Evolutionary conservation across 768 basidiomycete species (phyloP).

Genomic region (Lyophyllum semitale): DNA sequence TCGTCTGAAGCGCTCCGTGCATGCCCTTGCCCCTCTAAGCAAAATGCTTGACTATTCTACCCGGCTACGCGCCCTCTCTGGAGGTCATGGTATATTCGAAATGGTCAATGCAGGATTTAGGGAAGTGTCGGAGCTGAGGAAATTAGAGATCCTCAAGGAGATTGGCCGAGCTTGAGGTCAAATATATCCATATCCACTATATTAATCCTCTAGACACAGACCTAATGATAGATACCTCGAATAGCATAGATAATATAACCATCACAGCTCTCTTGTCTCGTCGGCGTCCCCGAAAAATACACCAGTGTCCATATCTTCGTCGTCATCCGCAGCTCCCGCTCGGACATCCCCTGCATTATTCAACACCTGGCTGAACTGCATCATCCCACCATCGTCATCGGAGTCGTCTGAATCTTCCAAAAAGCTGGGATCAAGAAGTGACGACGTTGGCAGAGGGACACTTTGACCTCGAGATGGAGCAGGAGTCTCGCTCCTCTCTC

Average conservation of each 20-base stretch:
- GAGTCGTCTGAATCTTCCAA: conserved; percentile 32
- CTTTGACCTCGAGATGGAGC: conserved; percentile 23
- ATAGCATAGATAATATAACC: conserved; percentile 13
- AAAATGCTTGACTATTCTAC: conserved; percentile 81
- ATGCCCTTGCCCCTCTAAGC: conserved; percentile 77
- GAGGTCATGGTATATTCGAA: conserved; percentile 81
- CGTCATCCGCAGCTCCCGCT: conserved; percentile 66
- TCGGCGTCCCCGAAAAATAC: conserved; percentile 84
- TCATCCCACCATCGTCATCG: conserved; percentile 56
- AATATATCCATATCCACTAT: conserved; percentile 6
- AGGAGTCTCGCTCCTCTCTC: conserved; percentile 41
- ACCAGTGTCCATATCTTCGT: conserved; percentile 74
- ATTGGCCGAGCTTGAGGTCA: conserved; percentile 65
- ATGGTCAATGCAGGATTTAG: conserved; percentile 80
- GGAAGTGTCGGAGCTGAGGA: conserved; percentile 60
- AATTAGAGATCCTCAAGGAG: conserved; percentile 73
- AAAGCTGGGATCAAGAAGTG: conserved; percentile 23
- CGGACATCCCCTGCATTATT: conserved; percentile 56
- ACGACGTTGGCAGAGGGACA: conserved; percentile 24
- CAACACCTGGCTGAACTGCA: conserved; percentile 76
- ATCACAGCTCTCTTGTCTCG: conserved; percentile 62
- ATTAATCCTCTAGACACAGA: conserved; percentile 9
- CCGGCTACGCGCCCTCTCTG: conserved; percentile 76
- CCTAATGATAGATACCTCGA: conserved; percentile 1
- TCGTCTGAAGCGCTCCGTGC: conserved; percentile 62